These are phyloP conservation scores for Millerozyma miso DNA, from an alignment of 805 yeast species.

Conservation along the genomic window DNA sequence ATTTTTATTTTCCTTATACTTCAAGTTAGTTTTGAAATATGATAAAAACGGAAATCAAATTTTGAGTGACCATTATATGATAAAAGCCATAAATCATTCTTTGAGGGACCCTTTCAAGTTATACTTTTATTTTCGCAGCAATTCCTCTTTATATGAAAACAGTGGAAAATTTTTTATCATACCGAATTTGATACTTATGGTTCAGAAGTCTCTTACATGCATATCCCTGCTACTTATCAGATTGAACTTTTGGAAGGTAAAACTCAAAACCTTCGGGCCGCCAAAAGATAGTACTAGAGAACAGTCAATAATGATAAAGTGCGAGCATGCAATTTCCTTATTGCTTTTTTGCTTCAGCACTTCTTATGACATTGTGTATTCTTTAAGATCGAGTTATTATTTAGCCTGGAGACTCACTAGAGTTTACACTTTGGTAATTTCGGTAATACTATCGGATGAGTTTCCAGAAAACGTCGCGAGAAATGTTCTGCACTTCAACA, in stretches of 20 bases:
- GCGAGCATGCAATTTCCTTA: not conserved
- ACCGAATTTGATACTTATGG: conserved; percentile 27
- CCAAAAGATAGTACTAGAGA: not conserved
- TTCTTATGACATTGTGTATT: conserved; percentile 10
- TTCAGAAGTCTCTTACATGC: conserved; percentile 20
- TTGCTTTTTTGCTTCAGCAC: not conserved
- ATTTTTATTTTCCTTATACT: conserved; percentile 25
- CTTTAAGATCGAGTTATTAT: conserved; percentile 53
- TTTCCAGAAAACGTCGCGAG: not conserved
- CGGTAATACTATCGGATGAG: conserved; percentile 11
- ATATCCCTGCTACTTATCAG: conserved; percentile 17
- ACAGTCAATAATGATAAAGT: not conserved
- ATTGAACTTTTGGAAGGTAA: not conserved
- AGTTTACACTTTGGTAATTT: conserved; percentile 44
- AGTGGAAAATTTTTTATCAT: conserved; percentile 36
- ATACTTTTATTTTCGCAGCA: conserved; percentile 26
- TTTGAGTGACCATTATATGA: conserved; percentile 31
- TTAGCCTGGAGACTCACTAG: conserved; percentile 68
- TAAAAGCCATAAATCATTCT: conserved; percentile 21
- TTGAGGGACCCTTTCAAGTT: conserved; percentile 29
- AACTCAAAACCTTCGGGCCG: not conserved
- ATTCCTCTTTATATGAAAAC: conserved; percentile 32
- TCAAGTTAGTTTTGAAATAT: conserved; percentile 37
- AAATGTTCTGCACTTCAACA: too few species aligned
- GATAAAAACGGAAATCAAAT: conserved; percentile 23